Evolutionary conservation across 208 protist species (phyloP).

Genomic region (Trypanosoma caninum): DNA sequence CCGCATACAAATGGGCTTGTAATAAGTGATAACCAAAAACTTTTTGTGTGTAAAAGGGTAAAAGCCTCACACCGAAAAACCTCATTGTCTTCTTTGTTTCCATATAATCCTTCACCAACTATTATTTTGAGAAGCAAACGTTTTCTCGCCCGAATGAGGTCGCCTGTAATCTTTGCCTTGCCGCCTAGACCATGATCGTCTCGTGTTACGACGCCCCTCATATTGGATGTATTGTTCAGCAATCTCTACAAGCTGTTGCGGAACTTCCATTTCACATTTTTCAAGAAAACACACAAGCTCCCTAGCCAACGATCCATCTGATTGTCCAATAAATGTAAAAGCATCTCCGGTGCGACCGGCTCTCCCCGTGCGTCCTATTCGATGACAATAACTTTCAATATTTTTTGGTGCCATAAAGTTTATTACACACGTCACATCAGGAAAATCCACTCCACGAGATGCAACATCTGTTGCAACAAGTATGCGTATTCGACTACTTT

Average conservation of each 20-base stretch:
- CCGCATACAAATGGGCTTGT: no score
- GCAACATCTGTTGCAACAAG: conserved; percentile 94
- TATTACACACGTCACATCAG: conserved; percentile 91
- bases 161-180: conserved; percentile 8
- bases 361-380: conserved; percentile 93
- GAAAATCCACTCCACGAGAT: conserved; percentile 94
- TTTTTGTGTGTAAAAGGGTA: no score
- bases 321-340: conserved; percentile 78
- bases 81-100: not conserved
- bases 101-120: conserved; percentile 15
- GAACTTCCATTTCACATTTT: conserved; percentile 58
- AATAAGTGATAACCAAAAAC: no score
- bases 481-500: conserved; percentile 76
- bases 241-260: conserved; percentile 42
- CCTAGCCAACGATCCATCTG: conserved; percentile 47
- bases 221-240: conserved; percentile 27
- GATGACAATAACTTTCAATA: conserved; percentile 95
- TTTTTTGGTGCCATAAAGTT: conserved; percentile 92
- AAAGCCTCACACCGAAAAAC: no score
- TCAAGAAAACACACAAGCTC: conserved; percentile 73
- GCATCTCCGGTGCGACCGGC: conserved; percentile 79
- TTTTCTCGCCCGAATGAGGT: not conserved
- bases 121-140: not conserved
- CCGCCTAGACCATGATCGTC: conserved; percentile 9
- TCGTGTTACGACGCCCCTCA: conserved; percentile 14